Evolutionary conservation across 768 basidiomycete species (phyloP), one percentile per base, ranked within the genome.

Genomic region (Lenzites betulinus): DNA sequence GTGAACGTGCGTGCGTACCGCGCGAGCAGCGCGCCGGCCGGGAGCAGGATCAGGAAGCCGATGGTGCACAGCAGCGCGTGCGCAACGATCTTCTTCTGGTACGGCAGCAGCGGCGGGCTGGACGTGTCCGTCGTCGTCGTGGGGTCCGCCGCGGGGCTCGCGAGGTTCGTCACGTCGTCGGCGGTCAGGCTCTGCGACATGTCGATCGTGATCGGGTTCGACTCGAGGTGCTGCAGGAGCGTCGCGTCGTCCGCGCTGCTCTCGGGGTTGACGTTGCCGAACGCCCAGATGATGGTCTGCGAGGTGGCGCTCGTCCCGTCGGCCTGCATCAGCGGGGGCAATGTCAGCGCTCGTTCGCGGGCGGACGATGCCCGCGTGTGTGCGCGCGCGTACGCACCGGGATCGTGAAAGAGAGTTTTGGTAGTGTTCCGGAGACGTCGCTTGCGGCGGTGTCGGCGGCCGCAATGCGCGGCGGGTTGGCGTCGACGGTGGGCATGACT

Each of bases 271-370:
- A 67, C 73, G 5, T 69, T 73, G 15, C 83, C 79, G 65, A 82
- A 85, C 5, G 87, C 88, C 72, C 77, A 90, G 48, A 92, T 87
- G 58, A 90, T 65, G 9, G 69, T 54, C 64, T 79, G 79, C 22
- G 62, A 73, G 7, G 70, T 75, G 62, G 5, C 20, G 43, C 43
- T 44, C 77, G 7, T 76, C 28, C 57, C 65, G 53, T 81, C 78
- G 7, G 78, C 73, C 84, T 85, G 55, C 33, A 62, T 54, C 13
- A 28, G 26, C 20, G 46, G 49, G 50, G 54, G 30, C 22, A 12
- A 35, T 54, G 51, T 53, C 39, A 59, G 39, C 16, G 22, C 20
- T 46, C 44, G 11, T 33, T 25, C 41, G 22, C 47, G 41, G 22
- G 20, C 39, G 48, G 23, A 16, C 1, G 51, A 54, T 23, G 22